Evolutionary conservation across 768 basidiomycete genomes (phyloP).

Genomic region (Chiua virens): DNA sequence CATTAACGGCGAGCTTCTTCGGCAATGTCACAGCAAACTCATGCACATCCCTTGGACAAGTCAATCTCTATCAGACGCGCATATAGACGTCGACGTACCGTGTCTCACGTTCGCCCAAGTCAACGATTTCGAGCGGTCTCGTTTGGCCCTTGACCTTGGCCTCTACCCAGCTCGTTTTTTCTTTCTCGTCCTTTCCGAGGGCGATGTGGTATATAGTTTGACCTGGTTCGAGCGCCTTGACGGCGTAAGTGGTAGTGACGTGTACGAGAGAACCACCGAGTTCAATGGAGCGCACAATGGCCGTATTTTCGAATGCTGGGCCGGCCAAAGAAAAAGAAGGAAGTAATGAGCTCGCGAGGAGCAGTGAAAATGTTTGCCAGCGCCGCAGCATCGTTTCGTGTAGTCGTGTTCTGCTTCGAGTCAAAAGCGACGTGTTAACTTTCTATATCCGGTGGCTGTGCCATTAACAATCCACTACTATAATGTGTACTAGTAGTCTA

Average conservation of each 20-base stretch:
- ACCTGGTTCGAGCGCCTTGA: slow-evolving; percentile 66
- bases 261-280: slow-evolving; percentile 87
- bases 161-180: slow-evolving; percentile 75
- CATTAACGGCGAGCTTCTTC: slow-evolving; percentile 53
- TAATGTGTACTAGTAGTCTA: slow-evolving; percentile 29
- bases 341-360: slow-evolving; percentile 42
- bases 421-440: slow-evolving; percentile 21
- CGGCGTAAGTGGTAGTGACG: slow-evolving; percentile 86
- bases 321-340: slow-evolving; percentile 40
- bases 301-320: slow-evolving; percentile 81
- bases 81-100: slow-evolving; percentile 44
- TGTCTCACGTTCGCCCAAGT: slow-evolving; percentile 46
- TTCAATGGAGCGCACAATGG: slow-evolving; percentile 85
- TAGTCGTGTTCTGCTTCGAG: slow-evolving; percentile 23
- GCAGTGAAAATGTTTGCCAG: slow-evolving; percentile 47
- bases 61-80: slow-evolving; percentile 9
- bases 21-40: slow-evolving; percentile 67
- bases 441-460: slow-evolving; percentile 7
- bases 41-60: slow-evolving; percentile 43
- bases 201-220: slow-evolving; percentile 68
- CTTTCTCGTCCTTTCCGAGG: slow-evolving; percentile 59
- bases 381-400: slow-evolving; percentile 41
- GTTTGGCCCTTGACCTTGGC: slow-evolving; percentile 75
- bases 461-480: slow-evolving; percentile 10
- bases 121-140: slow-evolving; percentile 48